These are phyloP conservation scores for Aspergillus aculeatus DNA, from an alignment of 2,329 filamentous ascomycete species.

Conservation along the genomic window DNA sequence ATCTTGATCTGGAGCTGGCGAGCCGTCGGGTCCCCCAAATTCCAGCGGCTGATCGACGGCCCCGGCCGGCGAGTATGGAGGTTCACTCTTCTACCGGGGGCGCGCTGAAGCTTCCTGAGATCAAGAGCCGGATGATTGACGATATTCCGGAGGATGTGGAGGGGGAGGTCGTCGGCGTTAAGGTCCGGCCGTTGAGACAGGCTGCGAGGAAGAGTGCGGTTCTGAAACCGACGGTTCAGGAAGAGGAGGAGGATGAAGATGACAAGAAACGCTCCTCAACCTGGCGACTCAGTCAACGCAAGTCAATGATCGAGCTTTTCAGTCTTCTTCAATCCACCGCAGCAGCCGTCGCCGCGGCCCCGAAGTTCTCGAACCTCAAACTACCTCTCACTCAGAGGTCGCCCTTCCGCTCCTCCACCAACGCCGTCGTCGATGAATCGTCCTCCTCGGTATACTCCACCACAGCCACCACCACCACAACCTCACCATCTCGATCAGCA, in stretches of 20 bases:
- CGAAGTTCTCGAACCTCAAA: constrained; percentile 5
- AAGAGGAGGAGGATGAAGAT: not conserved
- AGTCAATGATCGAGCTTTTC: constrained; percentile 23
- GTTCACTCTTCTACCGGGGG: constrained; percentile 3
- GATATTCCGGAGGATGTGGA: constrained; percentile 22
- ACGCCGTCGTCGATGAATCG: not conserved
- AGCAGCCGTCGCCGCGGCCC: constrained; percentile 1
- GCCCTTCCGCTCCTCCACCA: not conserved
- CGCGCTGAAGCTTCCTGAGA: constrained; percentile 10
- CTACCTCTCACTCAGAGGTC: constrained; percentile 2
- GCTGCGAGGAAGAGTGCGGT: not conserved
- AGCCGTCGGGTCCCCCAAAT: not conserved
- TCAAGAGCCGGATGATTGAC: constrained; percentile 19
- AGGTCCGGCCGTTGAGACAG: not conserved
- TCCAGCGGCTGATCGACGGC: not conserved
- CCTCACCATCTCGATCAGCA: no score
- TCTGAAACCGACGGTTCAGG: not conserved
- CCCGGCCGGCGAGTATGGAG: constrained; percentile 1
- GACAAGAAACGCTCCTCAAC: constrained; percentile 10
- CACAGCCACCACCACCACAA: not conserved
- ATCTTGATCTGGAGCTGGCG: constrained; percentile 3
- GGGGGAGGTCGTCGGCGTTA: not conserved
- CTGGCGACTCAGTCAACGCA: constrained; percentile 17
- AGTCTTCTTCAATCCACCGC: constrained; percentile 15
- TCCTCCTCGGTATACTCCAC: not conserved